Conservation (phyloP, 768 basidiomycete species). For the Boletus rubropictus region DNA sequence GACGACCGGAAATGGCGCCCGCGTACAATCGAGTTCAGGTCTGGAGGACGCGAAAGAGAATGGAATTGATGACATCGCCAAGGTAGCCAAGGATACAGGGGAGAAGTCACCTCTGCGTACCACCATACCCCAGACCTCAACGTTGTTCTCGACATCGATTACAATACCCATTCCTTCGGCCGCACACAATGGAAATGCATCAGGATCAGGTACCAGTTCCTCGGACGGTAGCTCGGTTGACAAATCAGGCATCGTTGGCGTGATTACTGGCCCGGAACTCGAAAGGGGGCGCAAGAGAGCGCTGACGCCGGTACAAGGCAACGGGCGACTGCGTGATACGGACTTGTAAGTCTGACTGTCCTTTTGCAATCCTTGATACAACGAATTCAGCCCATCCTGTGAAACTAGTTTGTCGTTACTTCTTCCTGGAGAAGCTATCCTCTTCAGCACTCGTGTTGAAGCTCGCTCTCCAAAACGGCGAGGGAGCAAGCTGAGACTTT, state of each 20-base stretch:
- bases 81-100: slow-evolving; percentile 3
- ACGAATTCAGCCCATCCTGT: background rate
- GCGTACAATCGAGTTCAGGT: background rate
- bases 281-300: slow-evolving; percentile 50
- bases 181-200: background rate
- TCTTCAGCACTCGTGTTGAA: slow-evolving; percentile 52
- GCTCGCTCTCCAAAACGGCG: slow-evolving; percentile 49
- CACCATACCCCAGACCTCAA: slow-evolving; percentile 2
- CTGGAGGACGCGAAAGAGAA: background rate
- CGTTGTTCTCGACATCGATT: slow-evolving; percentile 1
- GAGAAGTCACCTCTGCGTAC: slow-evolving; percentile 4
- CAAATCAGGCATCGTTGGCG: slow-evolving; percentile 27
- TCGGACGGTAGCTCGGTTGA: slow-evolving; percentile 45
- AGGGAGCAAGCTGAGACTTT: slow-evolving; percentile 49
- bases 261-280: slow-evolving; percentile 31
- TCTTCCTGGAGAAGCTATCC: slow-evolving; percentile 39
- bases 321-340: slow-evolving; percentile 31
- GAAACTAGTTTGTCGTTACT: slow-evolving; percentile 34
- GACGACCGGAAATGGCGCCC: background rate
- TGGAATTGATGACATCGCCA: background rate
- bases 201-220: slow-evolving; percentile 42
- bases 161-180: slow-evolving; percentile 7
- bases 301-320: slow-evolving; percentile 51
- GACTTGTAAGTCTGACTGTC: slow-evolving; percentile 39
- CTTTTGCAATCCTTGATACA: background rate